Evolutionary conservation across 2,329 filamentous ascomycete species (phyloP).

Genomic region (Sporothrix protearum): DNA sequence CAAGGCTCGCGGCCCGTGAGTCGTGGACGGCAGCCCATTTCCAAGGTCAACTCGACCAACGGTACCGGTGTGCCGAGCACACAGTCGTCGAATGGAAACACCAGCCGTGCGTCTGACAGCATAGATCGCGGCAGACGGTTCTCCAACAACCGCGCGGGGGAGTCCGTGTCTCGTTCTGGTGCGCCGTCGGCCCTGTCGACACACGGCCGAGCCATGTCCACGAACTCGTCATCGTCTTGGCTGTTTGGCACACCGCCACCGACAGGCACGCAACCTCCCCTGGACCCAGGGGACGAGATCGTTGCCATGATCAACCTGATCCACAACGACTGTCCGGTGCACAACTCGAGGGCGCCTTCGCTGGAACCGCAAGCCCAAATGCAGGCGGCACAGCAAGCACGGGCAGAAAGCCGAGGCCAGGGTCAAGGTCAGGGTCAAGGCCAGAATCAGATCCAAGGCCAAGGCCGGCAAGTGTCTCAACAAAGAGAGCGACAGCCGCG

Average conservation of each 20-base stretch:
- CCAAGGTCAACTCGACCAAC: constrained; percentile 13
- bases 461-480: background rate
- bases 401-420: background rate
- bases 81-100: background rate
- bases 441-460: background rate
- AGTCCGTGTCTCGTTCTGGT: background rate
- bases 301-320: constrained; percentile 26
- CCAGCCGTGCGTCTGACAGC: background rate
- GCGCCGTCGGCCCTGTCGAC: background rate
- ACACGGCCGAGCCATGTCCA: background rate
- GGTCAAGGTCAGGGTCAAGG: background rate
- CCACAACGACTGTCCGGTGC: constrained; percentile 13
- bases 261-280: background rate
- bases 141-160: background rate
- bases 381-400: background rate
- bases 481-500: background rate
- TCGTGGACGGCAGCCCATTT: constrained; percentile 24
- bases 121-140: background rate
- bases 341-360: background rate
- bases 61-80: background rate
- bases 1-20: constrained; percentile 18
- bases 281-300: constrained; percentile 24
- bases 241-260: constrained; percentile 4
- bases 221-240: background rate
- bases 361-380: background rate